Conservation (phyloP, 352 stramenopile genomes). For the Pythium graminicola region DNA sequence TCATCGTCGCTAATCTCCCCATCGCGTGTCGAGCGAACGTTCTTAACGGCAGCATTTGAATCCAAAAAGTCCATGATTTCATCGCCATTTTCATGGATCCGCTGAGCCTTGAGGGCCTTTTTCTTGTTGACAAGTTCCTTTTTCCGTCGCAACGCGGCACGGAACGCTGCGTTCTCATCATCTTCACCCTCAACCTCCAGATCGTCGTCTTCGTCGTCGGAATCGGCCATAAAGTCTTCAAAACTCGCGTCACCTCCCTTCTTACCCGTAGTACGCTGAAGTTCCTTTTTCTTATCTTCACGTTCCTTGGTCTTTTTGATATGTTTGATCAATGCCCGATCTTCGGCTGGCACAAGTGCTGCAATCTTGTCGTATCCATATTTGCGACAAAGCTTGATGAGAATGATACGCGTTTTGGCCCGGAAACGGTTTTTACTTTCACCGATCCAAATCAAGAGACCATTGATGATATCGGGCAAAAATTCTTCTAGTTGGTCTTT, state of each 20-base stretch:
- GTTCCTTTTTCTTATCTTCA: slow-evolving; percentile 78
- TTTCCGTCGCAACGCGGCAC: slow-evolving; percentile 75
- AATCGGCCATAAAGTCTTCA: slow-evolving; percentile 79
- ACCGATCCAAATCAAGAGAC: slow-evolving; percentile 90
- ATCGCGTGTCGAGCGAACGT: slow-evolving; percentile 59
- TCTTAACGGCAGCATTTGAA: slow-evolving; percentile 85
- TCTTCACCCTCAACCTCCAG: slow-evolving; percentile 55
- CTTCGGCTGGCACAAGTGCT: slow-evolving; percentile 83
- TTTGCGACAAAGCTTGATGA: slow-evolving; percentile 93
- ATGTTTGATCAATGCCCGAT: slow-evolving; percentile 91
- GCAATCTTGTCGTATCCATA: slow-evolving; percentile 91
- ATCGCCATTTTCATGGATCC: slow-evolving; percentile 73
- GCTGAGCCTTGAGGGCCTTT: slow-evolving; percentile 34
- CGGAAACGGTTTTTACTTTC: slow-evolving; percentile 94
- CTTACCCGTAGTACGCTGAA: slow-evolving; percentile 31
- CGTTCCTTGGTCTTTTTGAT: slow-evolving; percentile 94
- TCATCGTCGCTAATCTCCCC: slow-evolving; percentile 55
- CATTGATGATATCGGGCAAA: slow-evolving; percentile 89
- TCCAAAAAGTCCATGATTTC: slow-evolving; percentile 93
- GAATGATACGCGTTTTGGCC: slow-evolving; percentile 93
- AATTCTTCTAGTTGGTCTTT: slow-evolving; percentile 87
- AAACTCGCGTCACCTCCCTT: slow-evolving; percentile 33
- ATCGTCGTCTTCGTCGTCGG: slow-evolving; percentile 75
- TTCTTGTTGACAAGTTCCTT: slow-evolving; percentile 67
- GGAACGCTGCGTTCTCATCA: slow-evolving; percentile 70